These are phyloP conservation scores for Linderniella brevidens DNA, from an alignment of 257 asterid genomes.

Conservation along the genomic window DNA sequence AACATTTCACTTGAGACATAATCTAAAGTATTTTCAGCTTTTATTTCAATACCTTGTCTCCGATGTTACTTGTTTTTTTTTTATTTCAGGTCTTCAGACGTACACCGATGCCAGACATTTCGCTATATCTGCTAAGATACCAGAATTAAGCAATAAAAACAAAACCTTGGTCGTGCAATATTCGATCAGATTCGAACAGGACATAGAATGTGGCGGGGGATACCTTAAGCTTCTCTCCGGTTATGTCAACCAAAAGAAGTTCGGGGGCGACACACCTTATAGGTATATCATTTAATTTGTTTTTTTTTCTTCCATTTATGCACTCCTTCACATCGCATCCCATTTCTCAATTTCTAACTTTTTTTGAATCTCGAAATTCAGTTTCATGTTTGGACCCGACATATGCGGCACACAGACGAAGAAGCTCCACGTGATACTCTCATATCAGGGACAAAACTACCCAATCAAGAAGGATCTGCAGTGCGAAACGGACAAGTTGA, in stretches of 20 bases:
- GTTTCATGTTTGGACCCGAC: slow-evolving; percentile 98
- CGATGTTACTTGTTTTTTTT: slow-evolving; percentile 4
- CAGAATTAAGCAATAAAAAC: slow-evolving; percentile 83
- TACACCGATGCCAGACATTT: slow-evolving; percentile 73
- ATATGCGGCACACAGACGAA: slow-evolving; percentile 87
- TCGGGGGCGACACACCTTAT: slow-evolving; percentile 98
- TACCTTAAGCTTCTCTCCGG: slow-evolving; percentile 88
- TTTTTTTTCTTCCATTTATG: neutral
- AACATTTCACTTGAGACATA: too few species aligned
- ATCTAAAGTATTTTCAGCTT: neutral
- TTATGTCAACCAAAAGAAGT: slow-evolving; percentile 87
- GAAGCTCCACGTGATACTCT: slow-evolving; percentile 69
- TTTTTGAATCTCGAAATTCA: slow-evolving; percentile 17
- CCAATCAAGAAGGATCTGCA: slow-evolving; percentile 80
- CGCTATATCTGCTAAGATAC: slow-evolving; percentile 87
- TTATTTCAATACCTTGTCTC: neutral
- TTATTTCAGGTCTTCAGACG: slow-evolving; percentile 70
- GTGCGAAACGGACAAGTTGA: slow-evolving; percentile 80
- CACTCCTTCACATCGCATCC: neutral
- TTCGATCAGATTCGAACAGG: slow-evolving; percentile 83
- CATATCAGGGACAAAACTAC: slow-evolving; percentile 80
- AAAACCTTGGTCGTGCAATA: slow-evolving; percentile 80
- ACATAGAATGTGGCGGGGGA: slow-evolving; percentile 97
- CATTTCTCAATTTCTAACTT: slow-evolving; percentile 8
- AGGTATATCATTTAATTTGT: slow-evolving; percentile 32